A percentile compares a stretch with the other conserved stretches of the same genome.
These are phyloP conservation scores for Auxenochlorella protothecoides DNA, from an alignment of 139 green algal genomes.

Conservation along the genomic window DNA sequence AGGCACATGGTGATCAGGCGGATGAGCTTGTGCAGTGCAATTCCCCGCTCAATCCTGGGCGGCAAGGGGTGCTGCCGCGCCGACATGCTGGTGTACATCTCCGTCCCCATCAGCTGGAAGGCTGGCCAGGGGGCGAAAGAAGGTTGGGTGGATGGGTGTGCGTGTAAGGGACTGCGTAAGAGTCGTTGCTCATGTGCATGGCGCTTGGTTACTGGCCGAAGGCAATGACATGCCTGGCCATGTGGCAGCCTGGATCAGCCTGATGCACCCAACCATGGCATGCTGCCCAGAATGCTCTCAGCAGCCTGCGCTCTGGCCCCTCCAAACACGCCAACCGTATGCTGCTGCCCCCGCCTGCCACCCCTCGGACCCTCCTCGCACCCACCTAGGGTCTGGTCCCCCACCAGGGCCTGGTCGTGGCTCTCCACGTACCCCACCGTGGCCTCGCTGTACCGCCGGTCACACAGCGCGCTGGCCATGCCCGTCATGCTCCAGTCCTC, in stretches of 20 bases:
- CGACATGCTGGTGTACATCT: constrained; percentile 80
- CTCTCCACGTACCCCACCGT: constrained; percentile 76
- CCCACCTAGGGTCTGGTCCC: constrained; percentile 41
- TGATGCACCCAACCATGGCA: no score
- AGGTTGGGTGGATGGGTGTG: no score
- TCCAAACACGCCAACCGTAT: no score
- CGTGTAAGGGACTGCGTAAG: no score
- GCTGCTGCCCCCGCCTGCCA: no score
- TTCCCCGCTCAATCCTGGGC: constrained; percentile 44
- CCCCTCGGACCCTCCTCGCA: neutral
- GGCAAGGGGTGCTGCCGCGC: constrained; percentile 25
- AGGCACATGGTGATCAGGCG: constrained; percentile 28
- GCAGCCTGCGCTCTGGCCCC: no score
- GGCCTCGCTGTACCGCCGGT: constrained; percentile 70
- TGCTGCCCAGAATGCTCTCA: neutral
- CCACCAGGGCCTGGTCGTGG: constrained; percentile 85
- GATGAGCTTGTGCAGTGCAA: constrained; percentile 81
- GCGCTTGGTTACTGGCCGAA: no score
- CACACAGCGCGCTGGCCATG: constrained; percentile 79
- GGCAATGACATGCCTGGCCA: no score
- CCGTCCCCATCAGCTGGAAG: constrained; percentile 48
- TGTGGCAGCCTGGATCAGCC: no score
- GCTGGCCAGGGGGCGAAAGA: constrained; percentile 9
- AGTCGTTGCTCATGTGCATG: no score
- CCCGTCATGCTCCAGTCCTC: constrained; percentile 75